Evolutionary conservation across 208 protist species (phyloP), one percentile per base, ranked within the genome.

Genomic region (Leishmania major): DNA sequence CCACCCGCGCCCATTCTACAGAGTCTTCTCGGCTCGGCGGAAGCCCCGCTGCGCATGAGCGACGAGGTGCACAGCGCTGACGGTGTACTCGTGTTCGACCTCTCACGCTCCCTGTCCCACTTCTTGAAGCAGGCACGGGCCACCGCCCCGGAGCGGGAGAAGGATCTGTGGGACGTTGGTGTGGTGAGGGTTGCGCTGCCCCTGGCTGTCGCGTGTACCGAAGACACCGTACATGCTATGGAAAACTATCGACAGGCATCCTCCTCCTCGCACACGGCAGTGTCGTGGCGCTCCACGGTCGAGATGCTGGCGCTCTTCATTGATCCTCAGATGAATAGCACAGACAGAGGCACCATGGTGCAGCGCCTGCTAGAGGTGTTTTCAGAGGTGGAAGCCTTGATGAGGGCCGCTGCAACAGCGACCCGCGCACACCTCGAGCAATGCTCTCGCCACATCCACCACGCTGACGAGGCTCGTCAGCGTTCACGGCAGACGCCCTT

Each of bases 91-190:
- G 59, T 96, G 11, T 96, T 96, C 64, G 95, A 96, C 59, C 72
- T 96, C 22, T 87, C 91, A 3, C 89, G 95, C 51, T 90, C 92
- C 28, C 77, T 96, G 11, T 75, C 86, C 3, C 88, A 95, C 79
- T 91, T 96, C 70, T 79, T 79, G 17, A 87, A 84, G 25, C 74
- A 89, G 49, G 87, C 87, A 10, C 73, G 67, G 70, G 35, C 49
- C 8, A 67, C 81, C 55, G 64, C 73, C n/a, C 76, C 71, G 45
- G 62, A 40, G 55, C 79, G 79, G 25, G 76, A 86, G 51, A 64
- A 66, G 75, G 71, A 78, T 40, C 35, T 96, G 51, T 94, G 93
- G 93, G 77, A 74, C 2, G 31, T 47, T 8, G 89, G 87, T 40
- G 82, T 95, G 6, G 53, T 87, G 45, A 35, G 73, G 7, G 80